Evolutionary conservation across 2,329 filamentous ascomycete species (phyloP), one percentile per base, ranked within the genome.

Genomic region (Aspergillus alliaceus): DNA sequence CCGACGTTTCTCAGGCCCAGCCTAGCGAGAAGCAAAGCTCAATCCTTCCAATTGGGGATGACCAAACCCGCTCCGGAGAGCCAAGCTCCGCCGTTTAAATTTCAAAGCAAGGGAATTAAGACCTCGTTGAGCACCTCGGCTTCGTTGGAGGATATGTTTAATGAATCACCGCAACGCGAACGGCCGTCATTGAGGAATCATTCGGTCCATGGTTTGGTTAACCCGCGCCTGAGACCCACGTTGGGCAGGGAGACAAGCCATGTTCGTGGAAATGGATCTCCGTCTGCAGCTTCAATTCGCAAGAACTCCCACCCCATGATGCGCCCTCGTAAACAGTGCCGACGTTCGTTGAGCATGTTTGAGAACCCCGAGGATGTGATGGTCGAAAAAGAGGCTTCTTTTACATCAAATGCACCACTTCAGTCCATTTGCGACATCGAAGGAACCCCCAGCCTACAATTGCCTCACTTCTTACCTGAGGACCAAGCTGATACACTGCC

Each of bases 341-440:
- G 95, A 59, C 87, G 95, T 64, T 96, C 93, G 24, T 79, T 97
- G 70, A 98, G 95, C 83, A 99, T 99, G 95, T 99, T 96, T 76
- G 93, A 98, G 78, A 87, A 90, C 72, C 90, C 93, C 3, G 90
- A 86, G 64, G 95, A 98, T 71, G 82, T 97, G 54, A 90, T 96
- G 79, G 91, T 91, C 76, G 82, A 87, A 55, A 91, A 92, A 73
- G 80, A 88, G 63, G 84, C 86, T 46, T 84, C 84, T 57, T 69
- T 77, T 53, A 73, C 78, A 66, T 70, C 82, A 57, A 80, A 84
- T 59, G 82, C 80, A 66, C 78, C 79, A 58, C 79, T 93, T 60
- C 84, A 90, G 66, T 88, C 90, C 40, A 89, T 93, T 56, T 90
- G 90, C 84, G 92, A 96, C 71, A 81, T 95, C 53, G 91, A 96